Base-by-base conservation (phyloP, 2,329 filamentous ascomycete species). In the Diaporthe ilicicola region DNA sequence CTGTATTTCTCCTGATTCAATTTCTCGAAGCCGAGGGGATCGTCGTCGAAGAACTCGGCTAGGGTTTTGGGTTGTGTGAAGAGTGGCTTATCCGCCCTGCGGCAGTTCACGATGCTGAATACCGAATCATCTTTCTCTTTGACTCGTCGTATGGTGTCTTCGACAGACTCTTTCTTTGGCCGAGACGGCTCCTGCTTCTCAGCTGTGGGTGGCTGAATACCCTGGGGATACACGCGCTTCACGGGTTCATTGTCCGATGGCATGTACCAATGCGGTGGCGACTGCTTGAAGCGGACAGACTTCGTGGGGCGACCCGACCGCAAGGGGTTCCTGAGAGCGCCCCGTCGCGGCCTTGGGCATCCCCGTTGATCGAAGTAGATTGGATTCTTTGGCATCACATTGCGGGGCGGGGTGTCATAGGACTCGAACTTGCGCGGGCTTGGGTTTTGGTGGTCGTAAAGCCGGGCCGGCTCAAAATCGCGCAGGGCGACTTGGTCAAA, bases 401-500 rank as follows among this genome's bases (percentile, higher is more conserved):
- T 42, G 55, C 71, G 68, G 27, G 67, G 42, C 51, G 71, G 71
- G 8, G 71, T 69, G 29, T 67, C 37, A 27, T 72, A 71, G 24
- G 68, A 72, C 37, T 71, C 70, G 46, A 37, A 34, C 72, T 56
- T 73, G 65, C 67, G 62, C 5, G 70, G 70, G 27, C 67, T 72
- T 12, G 74, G 70, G 12, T 72, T 46, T 42, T 73, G 72, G n/a
- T 72, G 46, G 6, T 72, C 71, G 59, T 70, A 72, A 32, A 72
- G 69, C 54, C 71, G 61, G 29, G 34, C 51, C 22, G 64, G 24
- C 24, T 71, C 44, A 32, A 69, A 73, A 7, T 78, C 71, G n/a
- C 73, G 69, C 22, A 76, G 68, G 8, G 74, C 67, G 13, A 78
- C 46, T 8, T 74, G 74, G 42, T 78, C 77, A 54, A 77, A 73